Base-by-base conservation (phyloP, 371 early-diverging fungal genomes). In the Rhizopus stolonifer region DNA sequence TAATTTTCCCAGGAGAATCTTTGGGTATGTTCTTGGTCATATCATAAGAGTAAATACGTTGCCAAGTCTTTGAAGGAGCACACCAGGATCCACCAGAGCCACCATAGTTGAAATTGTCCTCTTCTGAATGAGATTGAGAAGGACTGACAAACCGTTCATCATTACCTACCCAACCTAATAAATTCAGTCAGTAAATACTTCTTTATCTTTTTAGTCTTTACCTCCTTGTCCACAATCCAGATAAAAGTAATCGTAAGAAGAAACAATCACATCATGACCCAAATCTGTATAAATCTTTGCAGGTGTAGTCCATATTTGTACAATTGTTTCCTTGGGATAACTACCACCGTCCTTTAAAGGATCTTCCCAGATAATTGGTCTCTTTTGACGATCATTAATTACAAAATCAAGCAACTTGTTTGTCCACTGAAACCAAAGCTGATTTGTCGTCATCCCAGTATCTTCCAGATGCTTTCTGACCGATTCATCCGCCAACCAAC, bases 11-110 rank as follows among this genome's bases (percentile, higher is more conserved):
- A 25, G 69, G 60, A 19, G 67, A 74, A 2, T 69, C 54, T 5
- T 58, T 61, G 2, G 72, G 69, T 52, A 84, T 60, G 13, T 70
- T 78, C 34, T 72, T 55, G 5, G 70, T 72, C 51, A 85, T 80
- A 43, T 88, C 87, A 51, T 53, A 69, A 15, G 54, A 54, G 21
- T 69, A 69, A 39, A 69, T 61, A 6, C 69, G 58, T 42, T 69
- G 57, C 65, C 69, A 69, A 21, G 76, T 74, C 73, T 71, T 65
- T 58, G 59, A 69, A 44, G 72, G 71, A 47, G 74, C 78, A 57
- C 91, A 91, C 89, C 90, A 90, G 22, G 84, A 83, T 13, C 80
- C 81, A 46, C 87, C 87, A 23, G 22, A 24, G 10, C 82, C 81
- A 44, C 69, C 74, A 39, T 69, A 73, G 18, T 77, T 77, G 43